A percentile compares a stretch with the other conserved stretches of the same genome.
Evolutionary conservation across 768 basidiomycete genomes (phyloP).

Genomic region (Hygrocybe punicea): DNA sequence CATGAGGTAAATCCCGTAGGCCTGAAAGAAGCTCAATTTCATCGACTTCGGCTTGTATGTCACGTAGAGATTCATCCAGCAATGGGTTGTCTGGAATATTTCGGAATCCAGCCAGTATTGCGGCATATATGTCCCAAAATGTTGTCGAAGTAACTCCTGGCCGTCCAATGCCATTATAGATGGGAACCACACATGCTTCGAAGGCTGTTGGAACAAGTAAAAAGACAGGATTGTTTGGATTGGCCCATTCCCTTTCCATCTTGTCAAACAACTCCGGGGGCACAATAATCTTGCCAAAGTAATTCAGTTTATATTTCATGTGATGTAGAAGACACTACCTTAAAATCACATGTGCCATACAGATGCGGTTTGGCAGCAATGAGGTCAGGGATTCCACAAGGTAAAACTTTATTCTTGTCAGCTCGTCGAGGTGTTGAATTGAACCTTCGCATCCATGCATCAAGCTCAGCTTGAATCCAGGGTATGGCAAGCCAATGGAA

Average conservation of each 20-base stretch:
- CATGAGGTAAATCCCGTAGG: neutral
- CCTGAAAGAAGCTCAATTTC: neutral
- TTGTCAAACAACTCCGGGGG: slow-evolving; percentile 13
- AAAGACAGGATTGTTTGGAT: slow-evolving; percentile 33
- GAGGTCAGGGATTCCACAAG: slow-evolving; percentile 34
- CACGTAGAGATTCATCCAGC: neutral
- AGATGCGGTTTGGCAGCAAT: slow-evolving; percentile 29
- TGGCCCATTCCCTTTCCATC: slow-evolving; percentile 28
- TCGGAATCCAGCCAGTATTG: neutral
- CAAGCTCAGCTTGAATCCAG: slow-evolving; percentile 35
- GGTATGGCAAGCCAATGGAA: slow-evolving; percentile 30
- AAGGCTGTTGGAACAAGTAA: slow-evolving; percentile 35
- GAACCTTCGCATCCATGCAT: slow-evolving; percentile 23
- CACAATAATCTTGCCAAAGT: slow-evolving; percentile 29
- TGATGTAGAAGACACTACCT: no score
- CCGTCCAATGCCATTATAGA: slow-evolving; percentile 22
- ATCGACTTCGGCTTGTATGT: neutral
- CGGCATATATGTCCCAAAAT: slow-evolving; percentile 21
- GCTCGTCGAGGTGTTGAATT: slow-evolving; percentile 22
- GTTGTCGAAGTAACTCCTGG: slow-evolving; percentile 20
- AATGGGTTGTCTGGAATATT: neutral
- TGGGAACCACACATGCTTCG: slow-evolving; percentile 8
- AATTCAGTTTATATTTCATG: no score
- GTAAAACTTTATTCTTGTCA: slow-evolving; percentile 34
- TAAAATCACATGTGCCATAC: no score